These are phyloP conservation scores for Parastagonospora nodorum DNA, from an alignment of 2,329 filamentous ascomycete species.

Conservation along the genomic window DNA sequence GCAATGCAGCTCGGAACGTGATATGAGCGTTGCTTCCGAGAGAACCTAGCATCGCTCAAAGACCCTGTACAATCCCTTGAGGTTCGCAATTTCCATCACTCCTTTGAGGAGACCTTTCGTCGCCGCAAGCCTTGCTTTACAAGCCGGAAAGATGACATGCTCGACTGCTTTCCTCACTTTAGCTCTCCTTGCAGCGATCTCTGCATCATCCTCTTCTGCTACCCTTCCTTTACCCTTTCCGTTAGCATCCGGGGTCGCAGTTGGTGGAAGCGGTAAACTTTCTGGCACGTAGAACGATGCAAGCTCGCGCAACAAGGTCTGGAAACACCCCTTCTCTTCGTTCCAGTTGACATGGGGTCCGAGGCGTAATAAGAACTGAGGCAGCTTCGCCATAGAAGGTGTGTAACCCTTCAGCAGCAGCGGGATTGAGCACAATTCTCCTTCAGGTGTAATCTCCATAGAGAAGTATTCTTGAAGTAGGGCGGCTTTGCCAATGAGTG, in stretches of 20 bases:
- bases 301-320: slow-evolving; percentile 81
- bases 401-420: slow-evolving; percentile 87
- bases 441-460: slow-evolving; percentile 77
- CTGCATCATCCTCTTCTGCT: slow-evolving; percentile 44
- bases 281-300: slow-evolving; percentile 92
- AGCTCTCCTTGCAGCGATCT: slow-evolving; percentile 59
- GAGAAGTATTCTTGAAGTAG: slow-evolving; percentile 95
- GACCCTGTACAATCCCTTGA: slow-evolving; percentile 90
- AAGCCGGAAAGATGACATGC: slow-evolving; percentile 86
- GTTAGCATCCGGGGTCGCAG: slow-evolving; percentile 49
- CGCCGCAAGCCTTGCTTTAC: slow-evolving; percentile 80
- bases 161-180: slow-evolving; percentile 80
- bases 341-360: slow-evolving; percentile 89
- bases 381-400: slow-evolving; percentile 83
- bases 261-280: slow-evolving; percentile 64
- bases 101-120: slow-evolving; percentile 77
- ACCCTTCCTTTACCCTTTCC: slow-evolving; percentile 25
- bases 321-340: slow-evolving; percentile 83
- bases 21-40: not conserved
- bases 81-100: slow-evolving; percentile 84
- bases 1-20: too few relatives aligned
- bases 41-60: slow-evolving; percentile 81
- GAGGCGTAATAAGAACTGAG: slow-evolving; percentile 82
- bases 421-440: slow-evolving; percentile 78
- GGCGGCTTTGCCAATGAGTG: slow-evolving; percentile 75